A percentile compares a stretch with the other conserved stretches of the same genome.
These are phyloP conservation scores for Ziziphus jujuba DNA, from an alignment of 306 rosid species.

Conservation along the genomic window DNA sequence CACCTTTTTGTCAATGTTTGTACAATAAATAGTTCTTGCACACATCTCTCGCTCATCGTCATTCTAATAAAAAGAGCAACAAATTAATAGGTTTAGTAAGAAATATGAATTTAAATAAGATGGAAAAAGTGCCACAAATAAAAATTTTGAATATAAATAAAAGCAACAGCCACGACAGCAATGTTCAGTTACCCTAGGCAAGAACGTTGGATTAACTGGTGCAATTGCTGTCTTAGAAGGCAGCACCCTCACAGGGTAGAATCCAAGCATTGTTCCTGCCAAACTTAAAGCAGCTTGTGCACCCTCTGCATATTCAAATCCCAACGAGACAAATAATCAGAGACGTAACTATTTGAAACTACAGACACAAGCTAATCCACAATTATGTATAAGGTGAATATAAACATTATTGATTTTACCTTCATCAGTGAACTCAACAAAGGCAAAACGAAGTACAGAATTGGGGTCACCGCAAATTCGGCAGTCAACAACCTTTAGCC, in stretches of 20 bases:
- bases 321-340: neutral
- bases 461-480: conserved; percentile 50
- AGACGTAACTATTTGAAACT: neutral
- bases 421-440: conserved; percentile 43
- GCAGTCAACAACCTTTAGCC: conserved; percentile 43
- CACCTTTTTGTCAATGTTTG: conserved; percentile 50
- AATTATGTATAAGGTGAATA: neutral
- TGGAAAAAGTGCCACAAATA: neutral
- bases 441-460: conserved; percentile 50
- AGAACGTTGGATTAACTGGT: conserved; percentile 48
- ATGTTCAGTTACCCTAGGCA: conserved; percentile 41
- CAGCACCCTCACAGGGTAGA: conserved; percentile 48
- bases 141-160: too few relatives aligned
- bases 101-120: neutral
- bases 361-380: neutral
- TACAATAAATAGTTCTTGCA: conserved; percentile 46
- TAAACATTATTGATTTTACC: conserved; percentile 21
- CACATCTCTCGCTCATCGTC: conserved; percentile 52
- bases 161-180: conserved; percentile 4
- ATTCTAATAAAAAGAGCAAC: conserved; percentile 20
- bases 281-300: conserved; percentile 45
- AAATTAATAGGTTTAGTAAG: conserved; percentile 1
- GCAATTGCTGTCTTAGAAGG: conserved; percentile 53
- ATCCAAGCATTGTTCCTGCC: conserved; percentile 49
- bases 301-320: conserved; percentile 30